Evolutionary conservation across 2,329 filamentous ascomycete species (phyloP), one percentile per base, ranked within the genome.

Genomic region (Aspergillus sp.): DNA sequence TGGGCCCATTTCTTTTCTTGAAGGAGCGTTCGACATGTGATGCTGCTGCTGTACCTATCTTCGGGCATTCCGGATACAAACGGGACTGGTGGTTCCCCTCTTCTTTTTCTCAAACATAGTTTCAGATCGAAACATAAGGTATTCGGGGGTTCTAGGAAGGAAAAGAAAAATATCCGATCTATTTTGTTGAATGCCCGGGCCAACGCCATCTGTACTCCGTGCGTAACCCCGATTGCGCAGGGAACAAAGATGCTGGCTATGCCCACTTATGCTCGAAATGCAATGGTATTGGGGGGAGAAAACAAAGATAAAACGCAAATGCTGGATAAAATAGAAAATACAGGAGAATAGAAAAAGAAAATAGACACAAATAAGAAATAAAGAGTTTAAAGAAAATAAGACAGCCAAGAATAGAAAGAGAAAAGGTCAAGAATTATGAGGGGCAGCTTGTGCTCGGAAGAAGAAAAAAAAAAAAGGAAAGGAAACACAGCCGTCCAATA

Each of bases 1-100:
- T 47, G 20, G 18, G 18, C 18, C 18, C 45, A 42, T 42, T 9
- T 16, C 11, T 14, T 24, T 42, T 16, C 36, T 2, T 32, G 31
- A 52, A 26, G 49, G n/a, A 26, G 49, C 36, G n/a, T 26, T 14
- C 29, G 42, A 31, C 53, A 55, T 55, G 53, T 47, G 45, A 55
- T 49, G 53, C 16, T n/a, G 45, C 45, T 24, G 24, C 24, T 24
- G 24, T 24, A 24, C 24, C 24, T 47, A 18, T 49, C 18, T 20
- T 47, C 45, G 18, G 45, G 45, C 9, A 22, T 31, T 7, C 24
- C 22, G 29, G 29, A 29, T 56, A 42, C 47, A 56, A 45, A 51
- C 47, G 32, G 22, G 45, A 47, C 18, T 47, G 45, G 45, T 47
- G 9, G 45, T 47, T 47, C 20, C 45, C 20, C 45, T 47, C 45